These are phyloP conservation scores for Diutina siamensis DNA, from an alignment of 1,139 yeast genomes.

Conservation along the genomic window DNA sequence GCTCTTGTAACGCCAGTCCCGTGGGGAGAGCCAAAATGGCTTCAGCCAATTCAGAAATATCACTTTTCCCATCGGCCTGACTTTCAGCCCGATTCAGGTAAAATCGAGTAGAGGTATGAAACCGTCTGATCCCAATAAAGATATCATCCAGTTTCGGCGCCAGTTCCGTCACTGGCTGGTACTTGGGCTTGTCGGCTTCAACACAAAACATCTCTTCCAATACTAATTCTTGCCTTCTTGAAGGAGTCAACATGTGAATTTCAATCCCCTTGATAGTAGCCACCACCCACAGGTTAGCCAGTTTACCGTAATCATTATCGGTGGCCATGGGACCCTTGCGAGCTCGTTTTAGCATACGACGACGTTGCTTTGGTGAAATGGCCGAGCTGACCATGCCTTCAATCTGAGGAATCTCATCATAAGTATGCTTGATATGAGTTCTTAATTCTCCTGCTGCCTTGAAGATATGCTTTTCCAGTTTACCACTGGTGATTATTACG, in stretches of 20 bases:
- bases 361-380: slow-evolving; percentile 43
- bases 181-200: slow-evolving; percentile 27
- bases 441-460: slow-evolving; percentile 56
- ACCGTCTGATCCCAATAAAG: slow-evolving; percentile 37
- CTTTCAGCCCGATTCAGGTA: neutral
- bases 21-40: neutral
- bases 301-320: slow-evolving; percentile 43
- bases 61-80: neutral
- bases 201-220: slow-evolving; percentile 60
- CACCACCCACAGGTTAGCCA: slow-evolving; percentile 71
- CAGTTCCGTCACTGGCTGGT: slow-evolving; percentile 11
- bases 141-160: slow-evolving; percentile 28
- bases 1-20: neutral
- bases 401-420: slow-evolving; percentile 32
- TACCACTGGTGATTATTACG: slow-evolving; percentile 67
- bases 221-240: slow-evolving; percentile 54
- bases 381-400: slow-evolving; percentile 68
- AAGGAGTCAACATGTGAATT: slow-evolving; percentile 62
- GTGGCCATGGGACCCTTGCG: slow-evolving; percentile 44
- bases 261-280: slow-evolving; percentile 59
- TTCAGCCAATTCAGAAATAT: neutral
- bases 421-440: slow-evolving; percentile 23
- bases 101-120: slow-evolving; percentile 20
- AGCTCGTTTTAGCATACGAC: slow-evolving; percentile 51
- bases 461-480: slow-evolving; percentile 63